Evolutionary conservation across 2,329 filamentous ascomycete species (phyloP).

Genomic region (Sarocladium kiliense): DNA sequence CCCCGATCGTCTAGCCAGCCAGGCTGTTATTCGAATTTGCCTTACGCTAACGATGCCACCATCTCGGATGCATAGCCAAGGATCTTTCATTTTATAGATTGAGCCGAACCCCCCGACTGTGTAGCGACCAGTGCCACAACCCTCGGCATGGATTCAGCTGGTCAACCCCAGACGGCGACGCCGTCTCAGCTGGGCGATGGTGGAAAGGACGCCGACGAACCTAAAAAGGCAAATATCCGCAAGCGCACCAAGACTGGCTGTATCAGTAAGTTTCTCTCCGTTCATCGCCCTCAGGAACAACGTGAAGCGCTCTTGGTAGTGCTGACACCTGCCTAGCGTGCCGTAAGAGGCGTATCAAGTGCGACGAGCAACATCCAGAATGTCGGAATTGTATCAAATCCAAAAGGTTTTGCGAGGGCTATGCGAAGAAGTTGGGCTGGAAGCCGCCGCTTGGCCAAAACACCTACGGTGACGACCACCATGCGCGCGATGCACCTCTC

Average conservation of each 20-base stretch:
- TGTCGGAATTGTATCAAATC: constrained; percentile 85
- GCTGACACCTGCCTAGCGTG: constrained; percentile 56
- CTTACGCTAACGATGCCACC: neutral
- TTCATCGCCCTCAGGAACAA: neutral
- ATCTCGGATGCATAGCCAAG: neutral
- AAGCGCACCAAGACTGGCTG: constrained; percentile 91
- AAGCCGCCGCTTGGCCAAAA: constrained; percentile 56
- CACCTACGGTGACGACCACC: constrained; percentile 12
- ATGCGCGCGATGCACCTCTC: constrained; percentile 16
- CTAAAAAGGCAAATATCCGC: constrained; percentile 44
- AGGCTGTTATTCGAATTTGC: neutral
- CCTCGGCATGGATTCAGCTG: neutral
- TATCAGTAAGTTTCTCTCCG: constrained; percentile 58
- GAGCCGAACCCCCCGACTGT: neutral
- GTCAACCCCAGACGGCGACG: neutral
- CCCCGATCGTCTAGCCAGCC: too few species aligned
- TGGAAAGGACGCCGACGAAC: constrained; percentile 30
- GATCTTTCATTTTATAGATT: neutral
- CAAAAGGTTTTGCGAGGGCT: constrained; percentile 78
- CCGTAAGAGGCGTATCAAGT: constrained; percentile 92
- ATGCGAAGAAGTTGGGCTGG: constrained; percentile 76
- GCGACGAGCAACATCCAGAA: constrained; percentile 80
- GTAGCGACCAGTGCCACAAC: neutral
- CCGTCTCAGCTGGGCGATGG: neutral
- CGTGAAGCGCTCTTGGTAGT: neutral